These are phyloP conservation scores for Fusarium hostae DNA, from an alignment of 2,329 filamentous ascomycete species.

Conservation along the genomic window DNA sequence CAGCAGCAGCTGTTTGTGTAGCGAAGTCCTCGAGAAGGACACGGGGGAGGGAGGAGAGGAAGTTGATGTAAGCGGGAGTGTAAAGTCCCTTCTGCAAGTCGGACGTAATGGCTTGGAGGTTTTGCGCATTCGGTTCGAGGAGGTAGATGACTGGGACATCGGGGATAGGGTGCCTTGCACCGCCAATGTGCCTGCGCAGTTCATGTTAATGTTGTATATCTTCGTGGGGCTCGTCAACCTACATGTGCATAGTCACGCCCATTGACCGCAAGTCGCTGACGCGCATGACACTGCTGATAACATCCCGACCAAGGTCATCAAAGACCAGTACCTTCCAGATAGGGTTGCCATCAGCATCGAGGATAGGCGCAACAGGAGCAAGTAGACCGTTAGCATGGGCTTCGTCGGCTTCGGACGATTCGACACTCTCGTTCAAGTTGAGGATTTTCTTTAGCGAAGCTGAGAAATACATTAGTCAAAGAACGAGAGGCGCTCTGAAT, in stretches of 20 bases:
- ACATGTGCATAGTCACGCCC: slow-evolving; percentile 98
- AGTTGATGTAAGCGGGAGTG: slow-evolving; percentile 95
- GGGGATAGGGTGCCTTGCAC: slow-evolving; percentile 87
- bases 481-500: neutral
- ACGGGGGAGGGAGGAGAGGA: slow-evolving; percentile 91
- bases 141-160: slow-evolving; percentile 97
- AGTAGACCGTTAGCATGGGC: slow-evolving; percentile 71
- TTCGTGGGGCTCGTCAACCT: slow-evolving; percentile 43
- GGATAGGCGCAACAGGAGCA: slow-evolving; percentile 78
- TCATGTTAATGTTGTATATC: slow-evolving; percentile 40
- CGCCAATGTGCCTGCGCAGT: slow-evolving; percentile 76
- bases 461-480: slow-evolving; percentile 50
- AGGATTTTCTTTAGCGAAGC: slow-evolving; percentile 95
- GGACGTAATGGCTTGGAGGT: slow-evolving; percentile 83
- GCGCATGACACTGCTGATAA: slow-evolving; percentile 94
- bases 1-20: slow-evolving; percentile 82
- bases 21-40: slow-evolving; percentile 95
- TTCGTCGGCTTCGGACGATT: slow-evolving; percentile 71
- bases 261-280: slow-evolving; percentile 92
- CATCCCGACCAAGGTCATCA: slow-evolving; percentile 89
- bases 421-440: slow-evolving; percentile 84
- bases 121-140: slow-evolving; percentile 86
- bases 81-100: slow-evolving; percentile 91
- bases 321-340: slow-evolving; percentile 99
- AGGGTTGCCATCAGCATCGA: slow-evolving; percentile 88